These are phyloP conservation scores for Fusarium ambrosium DNA, from an alignment of 2,329 filamentous ascomycete genomes.

Conservation along the genomic window DNA sequence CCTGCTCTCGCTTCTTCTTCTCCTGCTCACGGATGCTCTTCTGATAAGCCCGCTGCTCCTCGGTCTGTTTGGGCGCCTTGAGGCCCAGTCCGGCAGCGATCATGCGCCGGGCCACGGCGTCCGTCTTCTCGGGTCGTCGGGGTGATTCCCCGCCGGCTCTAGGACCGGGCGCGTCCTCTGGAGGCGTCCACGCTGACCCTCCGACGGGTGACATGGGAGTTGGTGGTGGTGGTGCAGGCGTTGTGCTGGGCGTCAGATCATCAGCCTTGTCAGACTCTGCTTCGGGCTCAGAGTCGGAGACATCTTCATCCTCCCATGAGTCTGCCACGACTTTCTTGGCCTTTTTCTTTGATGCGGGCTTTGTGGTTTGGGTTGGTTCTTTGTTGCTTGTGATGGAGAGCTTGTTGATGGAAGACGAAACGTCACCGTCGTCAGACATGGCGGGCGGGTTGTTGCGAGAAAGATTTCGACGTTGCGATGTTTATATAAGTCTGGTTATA, in stretches of 20 bases:
- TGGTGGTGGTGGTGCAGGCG: slow-evolving; percentile 70
- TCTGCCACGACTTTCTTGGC: slow-evolving; percentile 53
- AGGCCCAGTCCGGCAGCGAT: slow-evolving; percentile 91
- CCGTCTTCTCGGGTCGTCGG: slow-evolving; percentile 87
- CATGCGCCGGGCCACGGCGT: slow-evolving; percentile 88
- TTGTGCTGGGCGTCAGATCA: slow-evolving; percentile 59
- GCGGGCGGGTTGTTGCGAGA: neutral
- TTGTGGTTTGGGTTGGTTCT: slow-evolving; percentile 37
- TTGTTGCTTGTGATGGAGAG: slow-evolving; percentile 48
- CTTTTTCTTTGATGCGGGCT: slow-evolving; percentile 49
- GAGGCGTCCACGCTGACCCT: slow-evolving; percentile 39
- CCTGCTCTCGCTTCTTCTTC: slow-evolving; percentile 79
- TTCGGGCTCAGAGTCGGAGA: slow-evolving; percentile 59
- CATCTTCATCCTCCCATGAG: slow-evolving; percentile 71
- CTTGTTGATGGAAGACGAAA: slow-evolving; percentile 49
- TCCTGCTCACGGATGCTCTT: slow-evolving; percentile 86
- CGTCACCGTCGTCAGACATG: slow-evolving; percentile 46
- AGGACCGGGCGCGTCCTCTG: slow-evolving; percentile 22
- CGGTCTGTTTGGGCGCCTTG: slow-evolving; percentile 82
- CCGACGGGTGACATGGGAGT: slow-evolving; percentile 71
- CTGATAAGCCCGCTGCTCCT: slow-evolving; percentile 91
- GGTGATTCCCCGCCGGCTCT: slow-evolving; percentile 23
- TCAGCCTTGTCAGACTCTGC: slow-evolving; percentile 45
- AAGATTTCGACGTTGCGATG: neutral
- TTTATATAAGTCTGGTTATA: neutral